Percentiles rank a stretch among this genome's conserved stretches.
phyloP scores from a whole-genome alignment of 441 rosid genomes.

The Erodium trifolium region DNA sequence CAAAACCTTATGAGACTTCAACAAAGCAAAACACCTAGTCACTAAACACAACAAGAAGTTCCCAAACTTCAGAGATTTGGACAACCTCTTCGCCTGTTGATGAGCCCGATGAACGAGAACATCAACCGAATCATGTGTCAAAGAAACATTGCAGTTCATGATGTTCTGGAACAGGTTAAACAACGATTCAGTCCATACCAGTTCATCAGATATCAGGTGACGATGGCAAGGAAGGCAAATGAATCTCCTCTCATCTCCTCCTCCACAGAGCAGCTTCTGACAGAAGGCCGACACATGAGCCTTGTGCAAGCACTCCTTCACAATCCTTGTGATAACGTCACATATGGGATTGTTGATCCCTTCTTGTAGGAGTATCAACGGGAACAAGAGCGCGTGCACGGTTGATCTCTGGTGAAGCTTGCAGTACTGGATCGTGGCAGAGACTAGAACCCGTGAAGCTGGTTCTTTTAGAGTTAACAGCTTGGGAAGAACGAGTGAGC shows the following conservation, averaged over 20 bases:
- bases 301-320: slow-evolving; percentile 64
- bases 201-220: slow-evolving; percentile 37
- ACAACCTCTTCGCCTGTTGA: slow-evolving; percentile 36
- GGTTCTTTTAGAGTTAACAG: slow-evolving; percentile 46
- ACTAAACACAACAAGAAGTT: slow-evolving; percentile 50
- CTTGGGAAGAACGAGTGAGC: slow-evolving; percentile 60
- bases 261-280: slow-evolving; percentile 57
- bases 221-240: slow-evolving; percentile 48
- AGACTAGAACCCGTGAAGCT: slow-evolving; percentile 49
- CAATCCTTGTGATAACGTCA: slow-evolving; percentile 46
- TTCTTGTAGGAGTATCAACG: slow-evolving; percentile 41
- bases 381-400: slow-evolving; percentile 49
- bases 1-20: slow-evolving; percentile 38
- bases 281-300: slow-evolving; percentile 64
- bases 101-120: slow-evolving; percentile 33
- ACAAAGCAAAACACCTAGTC: slow-evolving; percentile 36
- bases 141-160: slow-evolving; percentile 41
- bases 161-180: slow-evolving; percentile 53
- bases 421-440: slow-evolving; percentile 51
- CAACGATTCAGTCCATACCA: slow-evolving; percentile 70
- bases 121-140: slow-evolving; percentile 56
- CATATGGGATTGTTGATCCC: slow-evolving; percentile 54
- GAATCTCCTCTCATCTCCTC: slow-evolving; percentile 33
- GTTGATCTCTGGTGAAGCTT: slow-evolving; percentile 56
- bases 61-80: slow-evolving; percentile 62